These are phyloP conservation scores for Gracilaria domingensis DNA, from an alignment of 23 red algal species.

Conservation along the genomic window DNA sequence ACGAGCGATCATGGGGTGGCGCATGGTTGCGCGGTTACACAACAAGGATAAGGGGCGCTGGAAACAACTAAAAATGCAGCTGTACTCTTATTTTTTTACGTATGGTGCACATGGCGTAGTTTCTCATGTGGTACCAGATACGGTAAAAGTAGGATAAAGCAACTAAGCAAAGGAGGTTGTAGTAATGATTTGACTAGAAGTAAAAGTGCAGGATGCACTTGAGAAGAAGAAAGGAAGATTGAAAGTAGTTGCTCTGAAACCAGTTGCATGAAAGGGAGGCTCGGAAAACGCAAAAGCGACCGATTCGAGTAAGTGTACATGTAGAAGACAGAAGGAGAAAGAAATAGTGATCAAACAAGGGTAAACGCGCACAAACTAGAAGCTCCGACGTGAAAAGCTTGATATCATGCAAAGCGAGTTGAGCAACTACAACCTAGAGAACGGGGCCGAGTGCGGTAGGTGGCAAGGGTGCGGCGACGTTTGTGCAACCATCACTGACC, in stretches of 20 bases:
- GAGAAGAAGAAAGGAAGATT: not conserved
- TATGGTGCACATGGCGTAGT: not conserved
- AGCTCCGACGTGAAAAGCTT: conserved; percentile 21
- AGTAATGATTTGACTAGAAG: not conserved
- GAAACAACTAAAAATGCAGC: conserved; percentile 10
- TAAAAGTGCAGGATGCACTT: not conserved
- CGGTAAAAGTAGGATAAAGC: not conserved
- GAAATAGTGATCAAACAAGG: not conserved
- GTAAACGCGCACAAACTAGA: conserved; percentile 46
- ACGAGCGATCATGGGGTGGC: not conserved
- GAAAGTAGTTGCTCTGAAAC: conserved; percentile 6
- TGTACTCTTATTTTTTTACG: not conserved
- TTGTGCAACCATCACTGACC: conserved; percentile 32
- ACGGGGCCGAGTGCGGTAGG: not conserved
- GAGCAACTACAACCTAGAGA: conserved; percentile 10
- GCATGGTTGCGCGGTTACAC: not conserved
- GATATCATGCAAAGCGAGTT: conserved; percentile 19
- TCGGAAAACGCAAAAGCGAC: conserved; percentile 30
- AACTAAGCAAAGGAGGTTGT: conserved; percentile 8
- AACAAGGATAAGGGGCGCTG: not conserved
- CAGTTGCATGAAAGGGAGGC: conserved; percentile 28
- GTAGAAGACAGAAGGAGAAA: not conserved
- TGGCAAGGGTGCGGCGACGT: no score
- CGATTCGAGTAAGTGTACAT: conserved; percentile 42
- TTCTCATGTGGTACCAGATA: not conserved